These are phyloP conservation scores for Leccinellum albellum DNA, from an alignment of 768 basidiomycete species.

Conservation along the genomic window DNA sequence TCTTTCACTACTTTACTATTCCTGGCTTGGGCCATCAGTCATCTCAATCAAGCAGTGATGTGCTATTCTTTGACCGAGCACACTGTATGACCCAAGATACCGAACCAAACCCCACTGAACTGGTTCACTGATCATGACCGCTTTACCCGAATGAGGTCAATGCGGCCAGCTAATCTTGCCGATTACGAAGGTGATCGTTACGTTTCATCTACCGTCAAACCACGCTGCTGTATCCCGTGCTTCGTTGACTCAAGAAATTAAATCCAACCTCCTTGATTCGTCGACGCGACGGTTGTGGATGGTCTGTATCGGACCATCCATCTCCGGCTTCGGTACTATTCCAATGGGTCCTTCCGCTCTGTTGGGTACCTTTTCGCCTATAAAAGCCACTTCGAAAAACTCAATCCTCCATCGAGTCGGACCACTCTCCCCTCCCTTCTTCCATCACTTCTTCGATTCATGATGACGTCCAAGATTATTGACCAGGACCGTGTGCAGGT, in stretches of 20 bases:
- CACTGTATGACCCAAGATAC: not conserved
- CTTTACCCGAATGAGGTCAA: constrained; percentile 8
- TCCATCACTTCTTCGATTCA: not conserved
- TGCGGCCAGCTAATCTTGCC: constrained; percentile 1
- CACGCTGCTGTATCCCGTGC: not conserved
- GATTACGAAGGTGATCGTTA: constrained; percentile 10
- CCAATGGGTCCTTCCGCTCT: not conserved
- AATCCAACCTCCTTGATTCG: constrained; percentile 8
- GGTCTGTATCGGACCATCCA: constrained; percentile 1
- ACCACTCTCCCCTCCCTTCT: not conserved
- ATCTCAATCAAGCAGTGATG: not conserved
- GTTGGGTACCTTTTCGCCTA: constrained; percentile 6
- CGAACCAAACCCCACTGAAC: not conserved
- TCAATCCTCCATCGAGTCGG: not conserved
- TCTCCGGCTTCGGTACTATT: constrained; percentile 3
- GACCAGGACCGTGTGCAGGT: constrained; percentile 14
- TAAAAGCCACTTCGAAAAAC: constrained; percentile 16
- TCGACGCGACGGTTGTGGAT: not conserved
- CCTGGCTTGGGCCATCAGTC: not conserved
- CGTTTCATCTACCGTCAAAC: not conserved
- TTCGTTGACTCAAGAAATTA: not conserved
- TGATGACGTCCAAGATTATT: constrained; percentile 19
- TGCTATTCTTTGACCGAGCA: not conserved
- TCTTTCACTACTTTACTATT: not conserved
- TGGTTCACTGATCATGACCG: constrained; percentile 1